These are phyloP conservation scores for Fraxinus americana DNA, from an alignment of 257 asterid species.

Conservation along the genomic window DNA sequence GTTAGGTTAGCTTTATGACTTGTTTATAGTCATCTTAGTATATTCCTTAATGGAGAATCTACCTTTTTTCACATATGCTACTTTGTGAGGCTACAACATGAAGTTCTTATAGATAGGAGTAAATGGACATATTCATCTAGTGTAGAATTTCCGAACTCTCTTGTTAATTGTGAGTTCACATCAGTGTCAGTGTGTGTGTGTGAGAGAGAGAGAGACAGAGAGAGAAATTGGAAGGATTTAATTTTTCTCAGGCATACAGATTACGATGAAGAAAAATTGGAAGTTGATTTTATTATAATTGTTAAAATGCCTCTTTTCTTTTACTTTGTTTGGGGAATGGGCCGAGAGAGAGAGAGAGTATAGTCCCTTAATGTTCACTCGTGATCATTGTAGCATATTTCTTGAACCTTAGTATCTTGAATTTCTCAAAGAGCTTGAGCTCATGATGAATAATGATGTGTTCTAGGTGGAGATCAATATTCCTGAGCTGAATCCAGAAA, in stretches of 20 bases:
- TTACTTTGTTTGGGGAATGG: background rate
- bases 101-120: background rate
- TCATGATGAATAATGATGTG: slow-evolving; percentile 23
- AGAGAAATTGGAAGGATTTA: background rate
- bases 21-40: background rate
- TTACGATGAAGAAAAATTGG: background rate
- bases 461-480: slow-evolving; percentile 82
- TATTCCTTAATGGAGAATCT: background rate
- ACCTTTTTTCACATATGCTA: background rate
- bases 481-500: slow-evolving; percentile 97
- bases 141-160: background rate
- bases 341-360: background rate
- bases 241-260: slow-evolving; percentile 1
- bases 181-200: too few relatives aligned
- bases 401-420: slow-evolving; percentile 5
- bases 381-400: background rate
- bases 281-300: background rate
- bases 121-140: slow-evolving; percentile 8
- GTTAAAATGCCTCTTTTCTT: background rate
- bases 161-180: background rate
- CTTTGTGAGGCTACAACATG: background rate
- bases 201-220: too few relatives aligned
- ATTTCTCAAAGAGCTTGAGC: slow-evolving; percentile 18
- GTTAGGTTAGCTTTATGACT: slow-evolving; percentile 8
- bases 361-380: background rate